Base-by-base conservation (phyloP, 2,329 filamentous ascomycete species). In the Gnomoniopsis smithogilvyi region DNA sequence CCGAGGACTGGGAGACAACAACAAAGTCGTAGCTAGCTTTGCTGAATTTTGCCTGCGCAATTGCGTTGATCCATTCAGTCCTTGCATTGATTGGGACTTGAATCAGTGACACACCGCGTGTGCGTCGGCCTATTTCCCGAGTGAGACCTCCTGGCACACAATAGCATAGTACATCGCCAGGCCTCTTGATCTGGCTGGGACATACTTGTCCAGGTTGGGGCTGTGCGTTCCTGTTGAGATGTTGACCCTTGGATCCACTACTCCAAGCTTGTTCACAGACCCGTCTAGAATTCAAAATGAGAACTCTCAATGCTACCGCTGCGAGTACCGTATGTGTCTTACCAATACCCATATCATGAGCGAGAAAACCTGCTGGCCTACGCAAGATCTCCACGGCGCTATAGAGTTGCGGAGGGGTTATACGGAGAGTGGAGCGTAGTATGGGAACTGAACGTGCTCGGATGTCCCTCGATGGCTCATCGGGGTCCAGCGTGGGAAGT, bases 341-440 rank as follows among this genome's bases (percentile, higher is more conserved):
- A 0, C 54, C 58, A 0, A n/a, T 12, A 0, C 58, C 58, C 54
- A 57, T 53, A 1, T 57, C 54, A 1, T 51, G 51, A 2, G 48
- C 48, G 10, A 57, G 17, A 1, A 60, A 21, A 0, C 53, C 54
- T 0, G 54, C 38, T 1, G n/a, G 4, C 24, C 26, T 30, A 10
- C 48, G 46, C 1, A 60, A 24, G 0, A 53, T 57, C 12, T 49
- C 2, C 10, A 34, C 26, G 1, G 54, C 58, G 26, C 43, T 24
- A 14, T 24, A 38, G 26, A 57, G 53, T 12, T 57, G 54, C 6
- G 33, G 49, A 1, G 58, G 58, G 0, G 58, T 60, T 6, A 60
- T 21, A 2, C 12, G 14, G 3, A 60, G 58, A 1, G 8, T n/a
- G 8, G 48, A 52, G 8, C 36, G 22, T 2, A 19, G 19, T 2